phyloP scores from a whole-genome alignment of 1,139 yeast species.

The Candida buenavistaensis region DNA sequence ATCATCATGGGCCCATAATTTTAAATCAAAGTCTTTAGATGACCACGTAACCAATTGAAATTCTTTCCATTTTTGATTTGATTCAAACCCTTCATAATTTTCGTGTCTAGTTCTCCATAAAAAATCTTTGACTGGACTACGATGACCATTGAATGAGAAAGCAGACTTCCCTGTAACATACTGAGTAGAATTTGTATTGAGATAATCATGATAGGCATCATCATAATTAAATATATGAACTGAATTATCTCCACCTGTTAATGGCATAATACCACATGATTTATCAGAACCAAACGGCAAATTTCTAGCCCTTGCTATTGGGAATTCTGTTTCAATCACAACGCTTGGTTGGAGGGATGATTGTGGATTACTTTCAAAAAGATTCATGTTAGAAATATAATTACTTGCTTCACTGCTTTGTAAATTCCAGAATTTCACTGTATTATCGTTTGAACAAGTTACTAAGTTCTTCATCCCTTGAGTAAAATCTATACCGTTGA shows the following conservation, averaged over 20 bases:
- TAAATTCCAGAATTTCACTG: constrained; percentile 87
- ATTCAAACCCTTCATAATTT: constrained; percentile 34
- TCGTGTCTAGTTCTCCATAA: constrained; percentile 72
- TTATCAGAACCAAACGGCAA: constrained; percentile 86
- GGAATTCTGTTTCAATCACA: constrained; percentile 71
- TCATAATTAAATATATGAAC: constrained; percentile 65
- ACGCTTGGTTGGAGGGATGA: constrained; percentile 43
- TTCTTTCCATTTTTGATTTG: constrained; percentile 65
- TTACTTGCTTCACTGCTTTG: constrained; percentile 24
- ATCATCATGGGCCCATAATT: constrained; percentile 77
- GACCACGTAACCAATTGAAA: constrained; percentile 94
- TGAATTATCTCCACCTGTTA: constrained; percentile 80
- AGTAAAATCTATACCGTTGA: constrained; percentile 86
- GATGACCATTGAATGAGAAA: constrained; percentile 74
- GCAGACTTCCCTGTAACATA: constrained; percentile 41
- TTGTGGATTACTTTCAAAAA: constrained; percentile 21
- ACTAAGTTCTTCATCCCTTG: constrained; percentile 60
- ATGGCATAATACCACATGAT: constrained; percentile 82
- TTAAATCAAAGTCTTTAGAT: constrained; percentile 72
- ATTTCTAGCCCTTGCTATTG: constrained; percentile 84
- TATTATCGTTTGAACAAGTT: constrained; percentile 82
- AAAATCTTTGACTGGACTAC: constrained; percentile 82
- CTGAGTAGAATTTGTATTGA: constrained; percentile 28
- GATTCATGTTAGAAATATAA: constrained; percentile 21
- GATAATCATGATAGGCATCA: constrained; percentile 43